These are phyloP conservation scores for Rhizopogon rudus DNA, from an alignment of 768 basidiomycete genomes.

Conservation along the genomic window DNA sequence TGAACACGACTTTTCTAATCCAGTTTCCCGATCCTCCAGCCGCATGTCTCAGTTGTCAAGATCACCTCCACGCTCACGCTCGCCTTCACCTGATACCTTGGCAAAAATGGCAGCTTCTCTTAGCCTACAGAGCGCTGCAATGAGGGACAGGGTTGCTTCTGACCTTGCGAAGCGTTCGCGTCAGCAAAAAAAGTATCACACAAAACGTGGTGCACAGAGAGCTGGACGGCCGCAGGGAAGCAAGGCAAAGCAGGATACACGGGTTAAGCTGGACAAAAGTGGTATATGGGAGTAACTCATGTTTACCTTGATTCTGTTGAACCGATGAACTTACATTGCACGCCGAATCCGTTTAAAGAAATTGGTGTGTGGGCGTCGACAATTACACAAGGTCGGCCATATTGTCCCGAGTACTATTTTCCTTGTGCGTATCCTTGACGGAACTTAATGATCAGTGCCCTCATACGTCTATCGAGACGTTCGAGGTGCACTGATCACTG, in stretches of 20 bases:
- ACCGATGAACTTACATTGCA: too few species aligned
- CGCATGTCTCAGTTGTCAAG: constrained; percentile 42
- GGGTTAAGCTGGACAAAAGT: constrained; percentile 54
- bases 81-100: constrained; percentile 38
- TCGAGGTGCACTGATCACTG: background rate
- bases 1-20: constrained; percentile 2
- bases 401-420: background rate
- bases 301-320: too few species aligned
- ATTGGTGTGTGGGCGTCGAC: too few species aligned
- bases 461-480: background rate
- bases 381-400: background rate
- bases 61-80: constrained; percentile 48
- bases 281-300: constrained; percentile 53
- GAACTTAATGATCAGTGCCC: too few species aligned
- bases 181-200: constrained; percentile 74
- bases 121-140: constrained; percentile 30
- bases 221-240: constrained; percentile 73
- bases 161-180: constrained; percentile 61
- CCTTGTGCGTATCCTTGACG: too few species aligned
- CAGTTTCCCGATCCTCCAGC: constrained; percentile 22
- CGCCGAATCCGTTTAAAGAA: too few species aligned
- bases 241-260: constrained; percentile 77
- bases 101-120: constrained; percentile 39
- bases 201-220: constrained; percentile 58
- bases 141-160: constrained; percentile 56